Percentiles rank a stretch among this genome's conserved stretches.
Conservation (phyloP, 2,329 filamentous ascomycete species). For the Pyrenophora teres region DNA sequence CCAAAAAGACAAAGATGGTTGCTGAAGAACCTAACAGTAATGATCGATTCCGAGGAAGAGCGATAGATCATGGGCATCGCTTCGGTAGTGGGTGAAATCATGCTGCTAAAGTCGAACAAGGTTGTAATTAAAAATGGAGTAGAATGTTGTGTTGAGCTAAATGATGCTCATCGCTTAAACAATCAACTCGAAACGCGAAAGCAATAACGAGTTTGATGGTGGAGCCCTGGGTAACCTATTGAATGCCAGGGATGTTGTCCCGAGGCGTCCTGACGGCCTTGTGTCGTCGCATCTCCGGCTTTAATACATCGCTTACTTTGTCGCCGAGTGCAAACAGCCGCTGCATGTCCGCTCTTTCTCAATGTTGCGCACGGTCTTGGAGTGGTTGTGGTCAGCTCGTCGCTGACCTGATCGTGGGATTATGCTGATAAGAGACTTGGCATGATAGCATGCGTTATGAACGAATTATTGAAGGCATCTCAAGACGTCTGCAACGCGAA, state of each 20-base stretch:
- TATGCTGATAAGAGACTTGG: slow-evolving; percentile 3
- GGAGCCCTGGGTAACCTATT: too few species aligned
- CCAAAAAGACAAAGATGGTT: not conserved
- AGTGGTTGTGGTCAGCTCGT: too few species aligned
- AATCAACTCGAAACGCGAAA: not conserved
- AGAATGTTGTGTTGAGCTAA: slow-evolving; percentile 9
- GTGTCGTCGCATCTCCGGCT: too few species aligned
- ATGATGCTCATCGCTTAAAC: slow-evolving; percentile 1
- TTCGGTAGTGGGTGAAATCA: not conserved
- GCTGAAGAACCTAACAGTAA: not conserved
- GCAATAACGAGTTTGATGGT: slow-evolving; percentile 1
- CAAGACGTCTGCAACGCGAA: too few species aligned
- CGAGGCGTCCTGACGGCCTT: too few species aligned
- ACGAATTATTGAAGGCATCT: not conserved
- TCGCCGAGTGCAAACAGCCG: too few species aligned
- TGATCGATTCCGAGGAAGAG: not conserved
- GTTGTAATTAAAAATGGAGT: slow-evolving; percentile 2
- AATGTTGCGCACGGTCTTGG: too few species aligned
- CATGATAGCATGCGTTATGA: slow-evolving; percentile 11
- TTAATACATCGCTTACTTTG: too few species aligned
- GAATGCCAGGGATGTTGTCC: too few species aligned
- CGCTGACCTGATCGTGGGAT: too few species aligned
- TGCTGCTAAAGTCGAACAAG: not conserved
- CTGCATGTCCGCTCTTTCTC: too few species aligned
- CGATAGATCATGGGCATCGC: slow-evolving; percentile 8